A percentile compares a stretch with the other conserved stretches of the same genome.
Evolutionary conservation across 2,329 filamentous ascomycete species (phyloP).

Genomic region (Aureobasidium pullulans): DNA sequence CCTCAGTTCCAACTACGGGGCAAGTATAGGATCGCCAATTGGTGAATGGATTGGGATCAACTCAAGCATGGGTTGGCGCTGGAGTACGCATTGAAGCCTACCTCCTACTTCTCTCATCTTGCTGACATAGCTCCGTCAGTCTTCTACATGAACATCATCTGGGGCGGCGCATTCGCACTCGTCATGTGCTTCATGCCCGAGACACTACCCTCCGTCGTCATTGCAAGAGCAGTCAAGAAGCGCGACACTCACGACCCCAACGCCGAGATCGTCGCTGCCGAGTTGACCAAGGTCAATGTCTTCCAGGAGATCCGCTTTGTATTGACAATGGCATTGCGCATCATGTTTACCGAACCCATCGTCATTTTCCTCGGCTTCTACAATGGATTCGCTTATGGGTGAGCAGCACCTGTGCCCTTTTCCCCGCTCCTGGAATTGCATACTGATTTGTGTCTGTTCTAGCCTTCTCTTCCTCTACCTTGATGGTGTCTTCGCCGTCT

Average conservation of each 20-base stretch:
- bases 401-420: not conserved
- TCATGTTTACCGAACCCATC: conserved; percentile 43
- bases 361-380: conserved; percentile 42
- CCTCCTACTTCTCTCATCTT: not conserved
- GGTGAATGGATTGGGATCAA: conserved; percentile 26
- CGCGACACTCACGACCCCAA: conserved; percentile 48
- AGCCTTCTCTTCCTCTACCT: conserved; percentile 27
- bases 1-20: conserved; percentile 26
- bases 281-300: conserved; percentile 27
- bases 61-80: conserved; percentile 39
- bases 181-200: conserved; percentile 13
- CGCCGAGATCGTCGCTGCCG: conserved; percentile 35
- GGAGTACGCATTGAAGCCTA: conserved; percentile 25
- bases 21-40: conserved; percentile 24
- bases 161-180: conserved; percentile 5
- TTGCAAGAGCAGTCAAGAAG: conserved; percentile 47
- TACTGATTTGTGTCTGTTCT: too few species aligned
- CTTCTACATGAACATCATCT: conserved; percentile 12
- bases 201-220: conserved; percentile 34
- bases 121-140: conserved; percentile 46
- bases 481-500: conserved; percentile 13
- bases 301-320: conserved; percentile 17
- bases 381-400: conserved; percentile 33
- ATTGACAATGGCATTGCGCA: conserved; percentile 34
- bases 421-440: too few species aligned